Base-by-base conservation (phyloP, 202 grass and related monocot genomes). In the Musa balbisiana region DNA sequence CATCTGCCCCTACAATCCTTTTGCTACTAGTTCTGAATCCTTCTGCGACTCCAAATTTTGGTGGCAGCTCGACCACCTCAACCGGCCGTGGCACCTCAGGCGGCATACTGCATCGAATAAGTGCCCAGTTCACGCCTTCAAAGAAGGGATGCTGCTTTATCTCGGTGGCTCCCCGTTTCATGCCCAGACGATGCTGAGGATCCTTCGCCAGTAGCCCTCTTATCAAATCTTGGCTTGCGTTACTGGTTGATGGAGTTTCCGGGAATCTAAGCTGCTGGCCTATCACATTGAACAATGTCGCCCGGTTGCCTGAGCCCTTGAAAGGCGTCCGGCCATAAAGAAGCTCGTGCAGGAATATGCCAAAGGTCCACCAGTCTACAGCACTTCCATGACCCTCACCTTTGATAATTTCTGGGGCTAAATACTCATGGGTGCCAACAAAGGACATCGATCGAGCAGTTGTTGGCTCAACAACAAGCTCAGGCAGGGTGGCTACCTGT, bases 301-400 rank as follows among this genome's bases (percentile, higher is more conserved):
- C 95, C 10, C 91, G 82, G 82, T 94, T 98, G 55, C 85, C 95
- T 50, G 95, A 92, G 49, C 95, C 95, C 80, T 98, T 98, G 85
- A 98, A 98, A 19, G 95, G 95, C 11, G 95, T 98, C 76, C 90
- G 91, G 49, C 95, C 88, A 0, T 92, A 98, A 6, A 98, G 82
- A 66, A 98, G 85, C 79, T 94, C 91, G 2, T 98, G 91, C 26
- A 98, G 86, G 80, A 98, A 98, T 77, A 98, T 98, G 3, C 95
- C 95, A 0, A 98, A 98, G 55, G 95, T 98, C 95, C 95, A 98
- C 95, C 95, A 98, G 72, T 98, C 95, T 49, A 98, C 91, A 10
- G 95, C 95, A 64, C 95, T 98, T 49, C 95, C 95, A 82, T 98
- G 95, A 24, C 95, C 95, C 84, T 98, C 91, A 0, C 91, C 94